A percentile compares a stretch with the other conserved stretches of the same genome.
Evolutionary conservation across 805 yeast genomes (phyloP).

Genomic region (Teunomyces tritomae): DNA sequence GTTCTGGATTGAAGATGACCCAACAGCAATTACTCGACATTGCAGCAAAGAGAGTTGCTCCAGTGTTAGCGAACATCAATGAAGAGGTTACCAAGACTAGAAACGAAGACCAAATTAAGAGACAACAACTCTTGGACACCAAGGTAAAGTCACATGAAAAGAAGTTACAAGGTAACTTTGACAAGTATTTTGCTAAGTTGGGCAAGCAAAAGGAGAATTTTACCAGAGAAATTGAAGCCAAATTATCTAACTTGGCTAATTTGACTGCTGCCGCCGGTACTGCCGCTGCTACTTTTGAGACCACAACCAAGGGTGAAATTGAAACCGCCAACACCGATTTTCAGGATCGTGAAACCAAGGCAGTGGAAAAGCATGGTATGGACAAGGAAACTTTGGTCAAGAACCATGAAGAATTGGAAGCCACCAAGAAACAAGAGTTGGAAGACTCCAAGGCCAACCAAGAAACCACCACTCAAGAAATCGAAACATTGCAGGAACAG

Average conservation of each 20-base stretch:
- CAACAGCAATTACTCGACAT: constrained; percentile 55
- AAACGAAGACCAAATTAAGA: constrained; percentile 41
- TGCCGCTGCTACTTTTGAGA: constrained; percentile 37
- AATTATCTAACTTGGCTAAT: constrained; percentile 22
- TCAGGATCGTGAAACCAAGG: constrained; percentile 44
- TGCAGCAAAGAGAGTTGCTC: constrained; percentile 55
- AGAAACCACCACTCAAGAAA: constrained; percentile 41
- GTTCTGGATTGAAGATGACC: constrained; percentile 53
- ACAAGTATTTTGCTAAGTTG: constrained; percentile 35
- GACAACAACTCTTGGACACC: constrained; percentile 36
- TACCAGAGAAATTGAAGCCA: constrained; percentile 39
- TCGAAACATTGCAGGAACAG: constrained; percentile 44
- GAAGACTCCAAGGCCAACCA: constrained; percentile 41
- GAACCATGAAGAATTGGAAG: constrained; percentile 45
- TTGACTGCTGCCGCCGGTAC: constrained; percentile 26
- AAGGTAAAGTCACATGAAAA: constrained; percentile 35
- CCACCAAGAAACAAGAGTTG: constrained; percentile 43
- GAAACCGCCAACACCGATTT: constrained; percentile 44
- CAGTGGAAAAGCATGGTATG: constrained; percentile 44
- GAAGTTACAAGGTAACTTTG: constrained; percentile 36
- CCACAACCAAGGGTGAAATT: constrained; percentile 41
- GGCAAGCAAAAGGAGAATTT: constrained; percentile 38
- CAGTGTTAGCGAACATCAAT: constrained; percentile 50
- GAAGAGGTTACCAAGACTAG: constrained; percentile 46
- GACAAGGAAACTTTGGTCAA: constrained; percentile 42